phyloP scores from a whole-genome alignment of 1,284 basidiomycete genomes.

The Cutaneotrichosporon daszewskae region DNA sequence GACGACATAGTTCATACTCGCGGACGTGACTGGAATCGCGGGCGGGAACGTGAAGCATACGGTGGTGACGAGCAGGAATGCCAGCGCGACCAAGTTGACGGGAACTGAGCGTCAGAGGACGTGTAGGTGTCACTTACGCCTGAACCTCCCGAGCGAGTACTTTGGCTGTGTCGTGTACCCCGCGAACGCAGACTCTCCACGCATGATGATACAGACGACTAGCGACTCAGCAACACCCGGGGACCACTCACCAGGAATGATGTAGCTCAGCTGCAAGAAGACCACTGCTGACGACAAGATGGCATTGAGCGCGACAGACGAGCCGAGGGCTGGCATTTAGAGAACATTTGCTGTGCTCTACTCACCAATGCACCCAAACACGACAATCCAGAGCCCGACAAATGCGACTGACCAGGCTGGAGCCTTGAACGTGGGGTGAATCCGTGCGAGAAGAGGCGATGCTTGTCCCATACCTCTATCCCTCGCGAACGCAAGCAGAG shows the following conservation, averaged over 20 bases:
- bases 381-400: no score
- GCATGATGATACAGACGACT: conserved; percentile 42
- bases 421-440: conserved; percentile 40
- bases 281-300: conserved; percentile 33
- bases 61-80: conserved; percentile 47
- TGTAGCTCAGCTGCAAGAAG: conserved; percentile 25
- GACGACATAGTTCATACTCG: conserved; percentile 49
- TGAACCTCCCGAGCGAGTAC: background rate
- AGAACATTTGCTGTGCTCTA: conserved; percentile 43
- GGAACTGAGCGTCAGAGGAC: conserved; percentile 12
- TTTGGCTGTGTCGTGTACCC: conserved; percentile 13
- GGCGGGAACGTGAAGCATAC: conserved; percentile 54
- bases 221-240: conserved; percentile 22
- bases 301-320: conserved; percentile 24
- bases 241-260: conserved; percentile 44
- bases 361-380: conserved; percentile 4
- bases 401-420: conserved; percentile 46
- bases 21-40: conserved; percentile 40
- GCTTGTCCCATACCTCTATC: conserved; percentile 59
- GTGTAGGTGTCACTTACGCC: no score
- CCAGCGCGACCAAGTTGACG: conserved; percentile 43
- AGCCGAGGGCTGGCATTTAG: conserved; percentile 36
- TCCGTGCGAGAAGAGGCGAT: conserved; percentile 51
- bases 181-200: conserved; percentile 46
- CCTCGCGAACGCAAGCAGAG: conserved; percentile 62